Percentiles rank a stretch among this genome's conserved stretches.
Conservation (phyloP, 2,329 filamentous ascomycete species). For the Hymenoscyphus salicellus region DNA sequence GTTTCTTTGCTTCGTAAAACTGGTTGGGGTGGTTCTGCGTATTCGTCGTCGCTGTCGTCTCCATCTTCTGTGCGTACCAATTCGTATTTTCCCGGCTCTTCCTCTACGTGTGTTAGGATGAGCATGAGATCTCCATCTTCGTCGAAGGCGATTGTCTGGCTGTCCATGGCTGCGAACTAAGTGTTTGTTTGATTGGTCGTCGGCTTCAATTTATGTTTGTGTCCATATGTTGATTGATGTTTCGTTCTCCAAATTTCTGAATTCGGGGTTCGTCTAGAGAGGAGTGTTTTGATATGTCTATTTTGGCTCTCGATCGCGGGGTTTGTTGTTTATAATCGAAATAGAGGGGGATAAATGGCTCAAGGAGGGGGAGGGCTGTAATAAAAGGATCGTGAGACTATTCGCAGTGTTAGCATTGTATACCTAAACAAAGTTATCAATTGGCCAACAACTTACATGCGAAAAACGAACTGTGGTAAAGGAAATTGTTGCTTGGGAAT, state of each 20-base stretch:
- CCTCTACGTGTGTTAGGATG: slow-evolving; percentile 1
- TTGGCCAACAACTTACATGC: neutral
- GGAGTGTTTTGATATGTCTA: neutral
- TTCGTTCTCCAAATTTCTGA: neutral
- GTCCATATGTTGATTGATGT: neutral
- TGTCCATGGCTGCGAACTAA: neutral
- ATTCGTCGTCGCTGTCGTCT: neutral
- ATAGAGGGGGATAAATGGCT: neutral
- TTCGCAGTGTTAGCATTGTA: neutral
- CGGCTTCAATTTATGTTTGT: neutral
- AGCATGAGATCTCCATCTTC: slow-evolving; percentile 6
- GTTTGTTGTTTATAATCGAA: neutral
- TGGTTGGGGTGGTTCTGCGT: neutral
- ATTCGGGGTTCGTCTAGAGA: neutral
- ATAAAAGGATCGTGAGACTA: neutral
- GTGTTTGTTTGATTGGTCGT: neutral
- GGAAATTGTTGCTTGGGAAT: neutral
- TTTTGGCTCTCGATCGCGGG: neutral
- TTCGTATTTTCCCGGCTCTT: neutral
- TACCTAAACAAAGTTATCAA: no score
- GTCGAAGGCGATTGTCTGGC: slow-evolving; percentile 4
- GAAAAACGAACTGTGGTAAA: neutral
- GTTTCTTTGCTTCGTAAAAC: slow-evolving; percentile 5
- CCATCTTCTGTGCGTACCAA: neutral
- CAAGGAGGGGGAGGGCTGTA: neutral